Percentiles rank a stretch among this genome's conserved stretches.
These are phyloP conservation scores for Cyanidioschyzon merolae DNA, from an alignment of 23 red algal genomes.

Conservation along the genomic window DNA sequence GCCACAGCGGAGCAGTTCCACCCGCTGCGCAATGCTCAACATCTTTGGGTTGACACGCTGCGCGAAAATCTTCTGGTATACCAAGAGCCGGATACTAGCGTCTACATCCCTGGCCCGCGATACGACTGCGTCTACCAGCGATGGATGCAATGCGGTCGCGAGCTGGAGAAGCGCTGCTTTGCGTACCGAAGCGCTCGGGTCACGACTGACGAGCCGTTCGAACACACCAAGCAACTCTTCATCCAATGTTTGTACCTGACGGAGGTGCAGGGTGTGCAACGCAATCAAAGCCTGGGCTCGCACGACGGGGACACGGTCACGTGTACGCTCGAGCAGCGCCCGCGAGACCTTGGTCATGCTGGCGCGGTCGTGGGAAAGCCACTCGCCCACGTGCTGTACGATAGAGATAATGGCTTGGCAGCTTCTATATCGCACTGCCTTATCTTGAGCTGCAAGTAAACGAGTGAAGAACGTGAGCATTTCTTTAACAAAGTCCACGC, in stretches of 20 bases:
- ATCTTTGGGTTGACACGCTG: conserved; percentile 14
- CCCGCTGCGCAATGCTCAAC: conserved; percentile 16
- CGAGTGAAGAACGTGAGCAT: conserved; percentile 27
- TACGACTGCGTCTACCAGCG: conserved; percentile 23
- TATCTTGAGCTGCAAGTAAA: conserved; percentile 28
- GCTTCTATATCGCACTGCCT: conserved; percentile 42
- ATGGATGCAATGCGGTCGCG: conserved; percentile 22
- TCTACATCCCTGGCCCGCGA: conserved; percentile 27
- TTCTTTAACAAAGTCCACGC: not conserved
- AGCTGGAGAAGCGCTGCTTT: conserved; percentile 31
- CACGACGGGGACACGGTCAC: conserved; percentile 43
- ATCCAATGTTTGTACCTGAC: conserved; percentile 19
- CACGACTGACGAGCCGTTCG: conserved; percentile 19
- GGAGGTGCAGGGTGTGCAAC: conserved; percentile 34
- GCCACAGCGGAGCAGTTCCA: conserved; percentile 27
- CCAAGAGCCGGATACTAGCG: conserved; percentile 27
- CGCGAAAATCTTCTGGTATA: conserved; percentile 28
- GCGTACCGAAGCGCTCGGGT: conserved; percentile 39
- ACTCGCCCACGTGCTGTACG: conserved; percentile 28
- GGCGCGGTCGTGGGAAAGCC: conserved; percentile 19
- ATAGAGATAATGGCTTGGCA: conserved; percentile 33
- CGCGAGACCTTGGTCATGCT: conserved; percentile 12
- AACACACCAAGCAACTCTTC: conserved; percentile 23
- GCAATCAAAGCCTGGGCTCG: conserved; percentile 46
- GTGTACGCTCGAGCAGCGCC: conserved; percentile 27